Conservation (phyloP, 1,284 basidiomycete species). For the Irpex sp. region DNA sequence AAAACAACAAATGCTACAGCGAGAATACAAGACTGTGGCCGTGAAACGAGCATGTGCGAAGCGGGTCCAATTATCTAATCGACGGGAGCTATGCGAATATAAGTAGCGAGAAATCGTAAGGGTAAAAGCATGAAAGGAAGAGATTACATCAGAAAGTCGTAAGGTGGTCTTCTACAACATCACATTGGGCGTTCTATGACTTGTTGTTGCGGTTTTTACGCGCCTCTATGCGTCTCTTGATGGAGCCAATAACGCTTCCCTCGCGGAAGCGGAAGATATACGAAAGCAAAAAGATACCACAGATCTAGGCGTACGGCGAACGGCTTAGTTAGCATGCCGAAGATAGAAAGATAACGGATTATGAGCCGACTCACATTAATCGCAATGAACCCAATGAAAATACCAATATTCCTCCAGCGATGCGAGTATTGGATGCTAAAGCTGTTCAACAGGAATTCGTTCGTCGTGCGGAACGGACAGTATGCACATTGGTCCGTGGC, state of each 20-base stretch:
- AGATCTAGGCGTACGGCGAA: constrained; percentile 18
- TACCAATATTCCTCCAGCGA: constrained; percentile 61
- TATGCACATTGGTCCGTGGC: constrained; percentile 49
- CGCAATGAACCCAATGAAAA: constrained; percentile 57
- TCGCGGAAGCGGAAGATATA: constrained; percentile 29
- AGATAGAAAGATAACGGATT: not conserved
- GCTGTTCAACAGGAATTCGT: constrained; percentile 44
- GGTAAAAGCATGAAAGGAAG: not conserved
- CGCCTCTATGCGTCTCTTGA: not conserved
- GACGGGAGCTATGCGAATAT: too few species aligned
- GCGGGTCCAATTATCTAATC: too few species aligned
- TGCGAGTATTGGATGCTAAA: constrained; percentile 53
- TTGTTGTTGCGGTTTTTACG: not conserved
- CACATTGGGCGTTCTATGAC: not conserved
- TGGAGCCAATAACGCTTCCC: not conserved
- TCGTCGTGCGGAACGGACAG: constrained; percentile 47
- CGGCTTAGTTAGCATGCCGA: not conserved
- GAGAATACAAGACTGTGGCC: not conserved
- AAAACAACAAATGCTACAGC: not conserved
- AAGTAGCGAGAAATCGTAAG: not conserved
- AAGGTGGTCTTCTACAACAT: too few species aligned
- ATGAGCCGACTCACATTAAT: constrained; percentile 44
- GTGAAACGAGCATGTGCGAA: too few species aligned
- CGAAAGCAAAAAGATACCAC: constrained; percentile 26
- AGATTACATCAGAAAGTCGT: too few species aligned